phyloP scores from a whole-genome alignment of 106 monocot genomes.

The Vanilla planifolia region DNA sequence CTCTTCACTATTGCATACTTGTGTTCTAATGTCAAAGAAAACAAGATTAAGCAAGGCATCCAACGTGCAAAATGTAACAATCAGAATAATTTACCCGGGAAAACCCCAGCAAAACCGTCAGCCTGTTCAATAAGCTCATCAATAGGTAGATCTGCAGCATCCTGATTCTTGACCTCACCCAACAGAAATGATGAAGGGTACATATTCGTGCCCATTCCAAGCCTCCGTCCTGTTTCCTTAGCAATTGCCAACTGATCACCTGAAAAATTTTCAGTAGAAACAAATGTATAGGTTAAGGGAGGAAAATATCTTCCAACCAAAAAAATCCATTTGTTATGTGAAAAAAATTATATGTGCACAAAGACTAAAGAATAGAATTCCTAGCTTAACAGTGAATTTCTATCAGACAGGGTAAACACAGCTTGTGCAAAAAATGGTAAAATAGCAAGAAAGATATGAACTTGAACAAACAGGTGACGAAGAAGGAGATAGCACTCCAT shows the following conservation, averaged over 20 bases:
- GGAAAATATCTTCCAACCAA: not conserved
- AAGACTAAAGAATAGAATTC: no score
- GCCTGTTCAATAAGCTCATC: slow-evolving; percentile 8
- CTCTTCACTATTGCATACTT: slow-evolving; percentile 71
- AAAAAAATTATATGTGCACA: no score
- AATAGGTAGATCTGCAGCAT: not conserved
- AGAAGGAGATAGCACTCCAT: no score
- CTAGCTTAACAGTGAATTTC: no score
- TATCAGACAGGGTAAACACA: no score
- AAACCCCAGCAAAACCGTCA: slow-evolving; percentile 12
- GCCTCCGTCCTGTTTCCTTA: slow-evolving; percentile 5
- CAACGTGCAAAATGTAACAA: not conserved
- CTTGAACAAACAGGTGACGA: no score
- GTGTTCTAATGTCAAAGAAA: slow-evolving; percentile 33
- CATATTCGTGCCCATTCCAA: slow-evolving; percentile 12
- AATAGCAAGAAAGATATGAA: no score
- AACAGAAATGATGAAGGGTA: slow-evolving; percentile 7
- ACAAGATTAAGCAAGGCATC: not conserved
- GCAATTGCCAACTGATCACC: slow-evolving; percentile 10
- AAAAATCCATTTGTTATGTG: not conserved
- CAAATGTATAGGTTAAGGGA: not conserved
- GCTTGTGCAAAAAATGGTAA: no score
- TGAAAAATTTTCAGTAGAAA: not conserved
- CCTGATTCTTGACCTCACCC: not conserved
- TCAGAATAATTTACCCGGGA: slow-evolving; percentile 3